phyloP scores from a whole-genome alignment of 2,329 filamentous ascomycete species.

The Aspergillus neotritici region DNA sequence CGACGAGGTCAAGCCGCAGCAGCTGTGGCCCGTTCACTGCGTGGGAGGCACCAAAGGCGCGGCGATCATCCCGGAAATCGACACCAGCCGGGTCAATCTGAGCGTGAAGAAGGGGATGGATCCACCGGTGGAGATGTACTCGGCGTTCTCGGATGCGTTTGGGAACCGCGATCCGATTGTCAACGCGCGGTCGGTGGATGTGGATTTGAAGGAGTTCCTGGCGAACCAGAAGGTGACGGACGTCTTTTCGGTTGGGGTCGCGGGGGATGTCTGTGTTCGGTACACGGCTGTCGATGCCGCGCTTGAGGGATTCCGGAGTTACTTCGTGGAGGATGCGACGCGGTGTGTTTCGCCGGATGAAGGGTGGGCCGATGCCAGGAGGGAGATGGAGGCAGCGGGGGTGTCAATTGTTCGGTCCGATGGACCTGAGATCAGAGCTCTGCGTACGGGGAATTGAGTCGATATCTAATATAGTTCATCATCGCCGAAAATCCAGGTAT shows the following conservation, averaged over 20 bases:
- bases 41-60: slow-evolving; percentile 69
- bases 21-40: slow-evolving; percentile 89
- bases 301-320: slow-evolving; percentile 69
- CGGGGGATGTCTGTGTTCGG: slow-evolving; percentile 84
- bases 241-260: slow-evolving; percentile 80
- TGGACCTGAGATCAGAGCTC: slow-evolving; percentile 51
- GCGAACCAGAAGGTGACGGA: slow-evolving; percentile 59
- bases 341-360: slow-evolving; percentile 60
- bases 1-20: slow-evolving; percentile 57
- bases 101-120: slow-evolving; percentile 75
- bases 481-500: too few relatives aligned
- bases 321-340: slow-evolving; percentile 72
- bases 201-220: slow-evolving; percentile 58
- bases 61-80: slow-evolving; percentile 66
- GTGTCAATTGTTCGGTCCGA: slow-evolving; percentile 58
- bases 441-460: slow-evolving; percentile 22
- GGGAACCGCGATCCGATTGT: slow-evolving; percentile 36
- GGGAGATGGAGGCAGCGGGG: slow-evolving; percentile 53
- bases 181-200: slow-evolving; percentile 38
- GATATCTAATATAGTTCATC: background rate
- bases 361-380: slow-evolving; percentile 52
- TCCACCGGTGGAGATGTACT: slow-evolving; percentile 82
- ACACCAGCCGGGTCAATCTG: slow-evolving; percentile 53
- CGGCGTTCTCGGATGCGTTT: slow-evolving; percentile 81
- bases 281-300: slow-evolving; percentile 72